Conservation (phyloP, 257 asterid species). For the Fraxinus americana region DNA sequence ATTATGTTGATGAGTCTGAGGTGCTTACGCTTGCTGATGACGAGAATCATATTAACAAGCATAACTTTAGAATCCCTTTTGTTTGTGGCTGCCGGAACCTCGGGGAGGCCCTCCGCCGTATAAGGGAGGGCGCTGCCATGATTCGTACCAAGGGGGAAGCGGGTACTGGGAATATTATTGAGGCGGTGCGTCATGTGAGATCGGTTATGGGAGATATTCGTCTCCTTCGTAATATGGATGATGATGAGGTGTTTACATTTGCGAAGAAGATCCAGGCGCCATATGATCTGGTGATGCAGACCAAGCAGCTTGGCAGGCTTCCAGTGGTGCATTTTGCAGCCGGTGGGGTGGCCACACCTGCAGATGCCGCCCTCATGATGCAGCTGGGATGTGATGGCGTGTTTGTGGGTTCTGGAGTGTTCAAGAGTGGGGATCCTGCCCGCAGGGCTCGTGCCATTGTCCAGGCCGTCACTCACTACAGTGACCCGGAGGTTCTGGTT, state of each 20-base stretch:
- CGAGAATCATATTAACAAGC: conserved; percentile 80
- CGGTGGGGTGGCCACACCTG: conserved; percentile 91
- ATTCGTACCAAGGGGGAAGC: conserved; percentile 94
- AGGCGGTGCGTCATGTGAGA: conserved; percentile 94
- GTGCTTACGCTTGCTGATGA: conserved; percentile 86
- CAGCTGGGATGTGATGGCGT: conserved; percentile 90
- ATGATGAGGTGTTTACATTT: conserved; percentile 81
- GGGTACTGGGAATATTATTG: conserved; percentile 81
- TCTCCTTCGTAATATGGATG: conserved; percentile 78
- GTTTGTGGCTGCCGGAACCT: conserved; percentile 97
- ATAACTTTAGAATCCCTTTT: conserved; percentile 86
- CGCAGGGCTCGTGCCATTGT: conserved; percentile 77
- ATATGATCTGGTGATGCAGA: conserved; percentile 87
- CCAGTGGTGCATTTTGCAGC: conserved; percentile 93
- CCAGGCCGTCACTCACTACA: conserved; percentile 82
- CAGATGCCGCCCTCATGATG: conserved; percentile 89
- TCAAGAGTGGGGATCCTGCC: conserved; percentile 90
- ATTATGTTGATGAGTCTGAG: conserved; percentile 88
- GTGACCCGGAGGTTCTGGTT: conserved; percentile 70
- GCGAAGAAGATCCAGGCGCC: conserved; percentile 87
- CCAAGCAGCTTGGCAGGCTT: conserved; percentile 80
- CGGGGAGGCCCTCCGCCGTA: conserved; percentile 88
- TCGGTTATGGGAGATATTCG: conserved; percentile 86
- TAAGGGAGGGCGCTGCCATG: conserved; percentile 94
- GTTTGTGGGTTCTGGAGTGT: conserved; percentile 81